Evolutionary conservation across 1,284 basidiomycete species (phyloP).

Genomic region (Trametes pubescens): DNA sequence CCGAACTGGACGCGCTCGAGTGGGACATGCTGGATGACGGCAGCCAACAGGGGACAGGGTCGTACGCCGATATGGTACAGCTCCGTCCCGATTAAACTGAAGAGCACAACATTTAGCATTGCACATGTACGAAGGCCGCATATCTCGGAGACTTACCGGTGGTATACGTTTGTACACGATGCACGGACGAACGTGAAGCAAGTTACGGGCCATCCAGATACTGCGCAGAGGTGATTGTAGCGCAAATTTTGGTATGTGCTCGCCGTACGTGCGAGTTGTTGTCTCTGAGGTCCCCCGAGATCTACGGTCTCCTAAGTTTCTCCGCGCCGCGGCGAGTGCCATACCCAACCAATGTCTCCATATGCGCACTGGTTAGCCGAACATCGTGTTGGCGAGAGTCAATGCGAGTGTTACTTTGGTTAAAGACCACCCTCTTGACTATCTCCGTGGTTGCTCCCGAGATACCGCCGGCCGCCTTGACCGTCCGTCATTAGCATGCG

Average conservation of each 20-base stretch:
- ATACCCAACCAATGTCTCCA: background rate
- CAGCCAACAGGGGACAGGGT: background rate
- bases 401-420: background rate
- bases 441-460: constrained; percentile 8
- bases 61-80: constrained; percentile 15
- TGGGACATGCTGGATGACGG: constrained; percentile 17
- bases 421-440: background rate
- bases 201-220: background rate
- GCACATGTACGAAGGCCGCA: background rate
- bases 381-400: constrained; percentile 1
- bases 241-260: background rate
- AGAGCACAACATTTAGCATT: no score
- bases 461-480: background rate
- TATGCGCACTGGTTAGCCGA: background rate
- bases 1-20: constrained; percentile 11
- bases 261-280: background rate
- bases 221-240: background rate
- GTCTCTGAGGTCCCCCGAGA: background rate
- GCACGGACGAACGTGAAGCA: background rate
- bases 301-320: background rate
- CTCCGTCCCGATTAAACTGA: background rate
- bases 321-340: background rate
- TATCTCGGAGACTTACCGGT: background rate
- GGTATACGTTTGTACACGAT: background rate
- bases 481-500: background rate